These are phyloP conservation scores for Papilionanthe hybrid DNA, from an alignment of 116 monocot species.

Conservation along the genomic window DNA sequence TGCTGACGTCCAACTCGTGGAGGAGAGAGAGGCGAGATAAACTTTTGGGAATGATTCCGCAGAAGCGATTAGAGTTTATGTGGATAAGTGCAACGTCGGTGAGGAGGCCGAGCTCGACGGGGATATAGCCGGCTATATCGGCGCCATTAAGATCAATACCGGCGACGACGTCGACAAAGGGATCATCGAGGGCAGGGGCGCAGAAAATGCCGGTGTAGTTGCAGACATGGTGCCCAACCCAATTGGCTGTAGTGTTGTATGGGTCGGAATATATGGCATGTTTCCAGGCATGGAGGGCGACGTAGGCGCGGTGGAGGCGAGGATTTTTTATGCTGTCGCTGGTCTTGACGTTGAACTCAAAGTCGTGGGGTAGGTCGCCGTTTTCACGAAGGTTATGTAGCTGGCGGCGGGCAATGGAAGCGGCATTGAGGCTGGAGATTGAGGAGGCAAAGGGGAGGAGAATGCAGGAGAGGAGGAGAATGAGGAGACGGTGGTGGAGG, in stretches of 20 bases:
- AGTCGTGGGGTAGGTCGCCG: slow-evolving; percentile 53
- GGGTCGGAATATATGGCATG: slow-evolving; percentile 20
- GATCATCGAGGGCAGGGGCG: slow-evolving; percentile 13
- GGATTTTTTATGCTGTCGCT: slow-evolving; percentile 32
- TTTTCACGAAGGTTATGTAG: slow-evolving; percentile 20
- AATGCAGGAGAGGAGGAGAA: slow-evolving; percentile 3
- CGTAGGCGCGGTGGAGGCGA: slow-evolving; percentile 60
- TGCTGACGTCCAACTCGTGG: slow-evolving; percentile 21
- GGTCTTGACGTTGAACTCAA: slow-evolving; percentile 37
- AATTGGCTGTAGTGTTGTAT: slow-evolving; percentile 13
- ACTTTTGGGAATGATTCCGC: slow-evolving; percentile 58
- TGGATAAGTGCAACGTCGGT: slow-evolving; percentile 60
- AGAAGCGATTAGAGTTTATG: slow-evolving; percentile 79
- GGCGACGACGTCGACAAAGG: slow-evolving; percentile 6
- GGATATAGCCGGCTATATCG: slow-evolving; percentile 43
- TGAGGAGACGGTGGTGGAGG: slow-evolving; percentile 14
- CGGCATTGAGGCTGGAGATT: slow-evolving; percentile 27
- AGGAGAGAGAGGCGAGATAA: slow-evolving; percentile 15
- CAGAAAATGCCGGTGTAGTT: slow-evolving; percentile 23
- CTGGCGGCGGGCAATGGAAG: slow-evolving; percentile 44
- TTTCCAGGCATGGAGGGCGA: slow-evolving; percentile 59
- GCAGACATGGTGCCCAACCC: slow-evolving; percentile 20
- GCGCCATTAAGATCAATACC: slow-evolving; percentile 22
- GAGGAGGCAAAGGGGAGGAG: slow-evolving; percentile 2
- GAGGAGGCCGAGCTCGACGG: slow-evolving; percentile 51